These are phyloP conservation scores for Saitozyma sp. DNA, from an alignment of 768 basidiomycete genomes.

Conservation along the genomic window DNA sequence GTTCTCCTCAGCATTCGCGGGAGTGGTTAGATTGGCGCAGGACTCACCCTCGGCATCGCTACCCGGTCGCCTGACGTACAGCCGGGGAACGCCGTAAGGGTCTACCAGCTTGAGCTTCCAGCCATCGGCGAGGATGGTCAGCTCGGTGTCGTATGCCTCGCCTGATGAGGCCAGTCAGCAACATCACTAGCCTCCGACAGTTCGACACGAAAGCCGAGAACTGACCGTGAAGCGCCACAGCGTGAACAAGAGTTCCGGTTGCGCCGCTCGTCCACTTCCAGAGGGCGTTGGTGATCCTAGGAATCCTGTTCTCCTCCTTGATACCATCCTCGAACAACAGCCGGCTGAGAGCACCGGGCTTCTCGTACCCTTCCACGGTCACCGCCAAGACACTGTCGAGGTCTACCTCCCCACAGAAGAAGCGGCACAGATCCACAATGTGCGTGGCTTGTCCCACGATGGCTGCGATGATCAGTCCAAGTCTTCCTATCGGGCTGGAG, in stretches of 20 bases:
- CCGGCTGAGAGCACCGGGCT: constrained; percentile 75
- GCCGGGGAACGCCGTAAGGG: constrained; percentile 81
- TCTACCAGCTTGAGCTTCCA: constrained; percentile 56
- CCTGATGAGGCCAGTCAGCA: too few species aligned
- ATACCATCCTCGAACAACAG: constrained; percentile 77
- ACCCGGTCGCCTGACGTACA: constrained; percentile 72
- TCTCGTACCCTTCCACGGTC: constrained; percentile 85
- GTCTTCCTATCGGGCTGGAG: too few species aligned
- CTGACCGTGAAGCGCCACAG: constrained; percentile 77
- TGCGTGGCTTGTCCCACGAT: too few species aligned
- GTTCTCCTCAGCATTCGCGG: background rate
- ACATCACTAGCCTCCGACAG: too few species aligned
- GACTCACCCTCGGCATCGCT: background rate
- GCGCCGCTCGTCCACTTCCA: constrained; percentile 97
- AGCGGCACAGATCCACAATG: constrained; percentile 70
- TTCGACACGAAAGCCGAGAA: background rate
- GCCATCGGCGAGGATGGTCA: constrained; percentile 88
- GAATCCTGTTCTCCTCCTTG: constrained; percentile 63
- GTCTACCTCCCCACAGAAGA: constrained; percentile 89
- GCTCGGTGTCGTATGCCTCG: constrained; percentile 74
- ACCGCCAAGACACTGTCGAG: constrained; percentile 63
- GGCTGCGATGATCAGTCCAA: too few species aligned
- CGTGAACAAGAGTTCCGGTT: constrained; percentile 82
- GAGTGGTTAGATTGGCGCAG: background rate
- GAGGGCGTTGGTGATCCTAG: constrained; percentile 72